phyloP scores from a whole-genome alignment of 1,284 basidiomycete species.

The Fistulina hepatica region DNA sequence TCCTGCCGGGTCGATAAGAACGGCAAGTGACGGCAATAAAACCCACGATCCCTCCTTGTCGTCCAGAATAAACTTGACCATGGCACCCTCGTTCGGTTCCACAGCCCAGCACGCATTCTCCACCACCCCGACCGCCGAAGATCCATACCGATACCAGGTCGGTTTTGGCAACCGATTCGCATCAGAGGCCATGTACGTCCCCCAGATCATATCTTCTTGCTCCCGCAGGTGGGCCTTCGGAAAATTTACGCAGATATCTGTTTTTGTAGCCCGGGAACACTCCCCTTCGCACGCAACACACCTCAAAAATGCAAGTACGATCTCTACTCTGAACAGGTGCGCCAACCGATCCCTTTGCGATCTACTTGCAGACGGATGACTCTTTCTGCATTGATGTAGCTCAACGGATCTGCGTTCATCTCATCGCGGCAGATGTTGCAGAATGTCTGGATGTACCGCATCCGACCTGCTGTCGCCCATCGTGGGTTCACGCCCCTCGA shows the following conservation, averaged over 20 bases:
- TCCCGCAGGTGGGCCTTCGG: too few species aligned
- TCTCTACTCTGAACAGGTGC: constrained; percentile 47
- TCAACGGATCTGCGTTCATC: constrained; percentile 52
- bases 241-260: constrained; percentile 5
- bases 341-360: constrained; percentile 11
- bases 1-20: too few species aligned
- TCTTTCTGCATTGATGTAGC: constrained; percentile 23
- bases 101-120: constrained; percentile 32
- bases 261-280: constrained; percentile 35
- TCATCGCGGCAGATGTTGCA: constrained; percentile 37
- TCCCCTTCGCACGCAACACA: constrained; percentile 45
- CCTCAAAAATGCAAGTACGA: constrained; percentile 55
- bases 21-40: too few species aligned
- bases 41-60: too few species aligned
- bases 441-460: constrained; percentile 29
- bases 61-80: too few species aligned
- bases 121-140: constrained; percentile 30
- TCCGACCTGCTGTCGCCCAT: constrained; percentile 62
- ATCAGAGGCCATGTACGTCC: constrained; percentile 40
- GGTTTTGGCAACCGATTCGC: constrained; percentile 44
- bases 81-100: constrained; percentile 19
- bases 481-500: constrained; percentile 48
- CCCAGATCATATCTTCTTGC: too few species aligned
- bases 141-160: constrained; percentile 48
- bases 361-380: neutral